phyloP scores from a whole-genome alignment of 2,329 filamentous ascomycete species.

The Thielaviopsis euricoi region DNA sequence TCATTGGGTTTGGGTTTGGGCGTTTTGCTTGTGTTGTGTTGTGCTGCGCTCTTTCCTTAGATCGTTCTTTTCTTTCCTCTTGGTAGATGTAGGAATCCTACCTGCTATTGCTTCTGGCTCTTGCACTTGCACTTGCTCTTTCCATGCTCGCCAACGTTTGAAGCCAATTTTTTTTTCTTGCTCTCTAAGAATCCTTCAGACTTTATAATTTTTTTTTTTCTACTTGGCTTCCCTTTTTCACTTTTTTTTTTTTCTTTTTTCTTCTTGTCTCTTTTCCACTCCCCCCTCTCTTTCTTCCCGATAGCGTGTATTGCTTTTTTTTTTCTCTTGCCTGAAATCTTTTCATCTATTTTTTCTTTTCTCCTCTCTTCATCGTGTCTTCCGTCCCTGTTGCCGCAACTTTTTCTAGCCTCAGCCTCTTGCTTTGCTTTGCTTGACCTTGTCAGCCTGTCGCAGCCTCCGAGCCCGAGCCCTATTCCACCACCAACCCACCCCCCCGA shows the following conservation, averaged over 20 bases:
- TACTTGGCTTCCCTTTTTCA: not conserved
- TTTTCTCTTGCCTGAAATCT: not conserved
- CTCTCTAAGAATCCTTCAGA: too few species aligned
- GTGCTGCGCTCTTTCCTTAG: too few species aligned
- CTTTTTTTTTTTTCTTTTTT: conserved; percentile 6
- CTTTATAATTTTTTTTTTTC: conserved; percentile 1
- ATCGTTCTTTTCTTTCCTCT: too few species aligned
- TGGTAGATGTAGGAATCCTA: too few species aligned
- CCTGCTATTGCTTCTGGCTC: too few species aligned
- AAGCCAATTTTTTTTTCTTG: not conserved
- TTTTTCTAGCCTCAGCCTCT: not conserved
- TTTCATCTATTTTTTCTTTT: not conserved
- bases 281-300: conserved; percentile 10
- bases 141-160: too few species aligned
- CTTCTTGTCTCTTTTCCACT: conserved; percentile 9
- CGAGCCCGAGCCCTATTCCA: too few species aligned
- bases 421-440: not conserved
- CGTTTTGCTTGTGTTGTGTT: too few species aligned
- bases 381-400: not conserved
- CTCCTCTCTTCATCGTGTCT: not conserved
- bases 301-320: not conserved
- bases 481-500: too few species aligned
- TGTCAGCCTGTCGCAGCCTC: too few species aligned
- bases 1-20: too few species aligned
- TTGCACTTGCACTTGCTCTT: not conserved